phyloP scores from a whole-genome alignment of 2,329 filamentous ascomycete genomes.

The Aspergillus pseudotamarii region DNA sequence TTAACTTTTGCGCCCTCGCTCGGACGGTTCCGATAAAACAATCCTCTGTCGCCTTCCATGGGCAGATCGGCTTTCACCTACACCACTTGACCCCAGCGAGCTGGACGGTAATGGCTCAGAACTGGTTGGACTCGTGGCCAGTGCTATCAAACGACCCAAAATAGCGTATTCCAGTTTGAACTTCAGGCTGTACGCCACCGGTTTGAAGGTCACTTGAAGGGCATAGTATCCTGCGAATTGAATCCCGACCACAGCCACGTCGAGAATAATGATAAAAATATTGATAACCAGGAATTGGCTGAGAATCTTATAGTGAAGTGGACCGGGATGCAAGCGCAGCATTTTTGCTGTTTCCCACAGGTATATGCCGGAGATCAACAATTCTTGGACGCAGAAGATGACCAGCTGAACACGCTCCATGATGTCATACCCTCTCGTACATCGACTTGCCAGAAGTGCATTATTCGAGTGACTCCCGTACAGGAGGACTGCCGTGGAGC shows the following conservation, averaged over 20 bases:
- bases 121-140: not conserved
- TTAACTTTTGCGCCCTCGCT: not conserved
- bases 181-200: constrained; percentile 51
- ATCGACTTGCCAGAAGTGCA: not conserved
- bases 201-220: constrained; percentile 48
- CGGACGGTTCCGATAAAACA: not conserved
- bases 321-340: constrained; percentile 32
- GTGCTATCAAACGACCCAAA: not conserved
- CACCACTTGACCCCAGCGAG: not conserved
- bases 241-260: constrained; percentile 43
- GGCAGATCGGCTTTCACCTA: not conserved
- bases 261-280: constrained; percentile 48
- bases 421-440: constrained; percentile 41
- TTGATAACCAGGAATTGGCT: constrained; percentile 52
- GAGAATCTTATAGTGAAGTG: constrained; percentile 42
- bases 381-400: constrained; percentile 46
- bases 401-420: constrained; percentile 45
- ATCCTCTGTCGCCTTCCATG: not conserved
- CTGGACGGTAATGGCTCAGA: not conserved
- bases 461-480: constrained; percentile 40
- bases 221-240: constrained; percentile 46
- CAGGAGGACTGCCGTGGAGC: constrained; percentile 56
- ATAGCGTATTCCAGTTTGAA: constrained; percentile 47
- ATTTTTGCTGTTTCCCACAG: constrained; percentile 54
- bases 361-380: constrained; percentile 51